Conservation (phyloP, 495 filamentous ascomycete genomes). For the Aspergillus cristatus region DNA sequence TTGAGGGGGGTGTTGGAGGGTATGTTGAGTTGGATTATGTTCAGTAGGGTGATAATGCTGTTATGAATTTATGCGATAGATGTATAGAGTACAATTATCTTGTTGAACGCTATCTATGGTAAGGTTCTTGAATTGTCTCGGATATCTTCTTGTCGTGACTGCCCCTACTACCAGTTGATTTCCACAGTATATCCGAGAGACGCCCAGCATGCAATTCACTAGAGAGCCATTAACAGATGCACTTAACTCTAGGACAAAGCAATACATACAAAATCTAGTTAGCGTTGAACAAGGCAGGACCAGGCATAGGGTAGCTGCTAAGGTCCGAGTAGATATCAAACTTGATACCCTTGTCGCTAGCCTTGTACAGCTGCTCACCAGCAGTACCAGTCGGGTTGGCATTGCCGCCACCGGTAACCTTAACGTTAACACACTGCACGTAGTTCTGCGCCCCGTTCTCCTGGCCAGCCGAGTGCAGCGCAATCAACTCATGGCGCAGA, state of each 20-base stretch:
- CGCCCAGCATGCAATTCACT: no score
- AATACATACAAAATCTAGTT: no score
- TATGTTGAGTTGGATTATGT: slow-evolving; percentile 37
- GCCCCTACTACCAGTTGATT: no score
- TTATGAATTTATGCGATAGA: not conserved
- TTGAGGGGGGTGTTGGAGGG: slow-evolving; percentile 24
- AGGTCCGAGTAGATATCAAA: slow-evolving; percentile 48
- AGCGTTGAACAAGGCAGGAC: slow-evolving; percentile 32
- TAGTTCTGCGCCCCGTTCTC: slow-evolving; percentile 63
- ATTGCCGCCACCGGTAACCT: slow-evolving; percentile 54
- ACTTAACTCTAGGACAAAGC: no score
- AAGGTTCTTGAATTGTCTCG: no score
- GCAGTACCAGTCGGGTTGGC: slow-evolving; percentile 45
- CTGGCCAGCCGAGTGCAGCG: slow-evolving; percentile 51
- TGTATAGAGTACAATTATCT: not conserved
- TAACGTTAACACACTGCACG: slow-evolving; percentile 66
- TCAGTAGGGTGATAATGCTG: slow-evolving; percentile 8
- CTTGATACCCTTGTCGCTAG: slow-evolving; percentile 51
- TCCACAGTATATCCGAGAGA: no score
- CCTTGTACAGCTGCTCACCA: slow-evolving; percentile 50
- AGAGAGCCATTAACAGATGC: no score
- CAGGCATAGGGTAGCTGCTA: slow-evolving; percentile 41
- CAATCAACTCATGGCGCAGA: slow-evolving; percentile 69
- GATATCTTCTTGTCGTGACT: no score
- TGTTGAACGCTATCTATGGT: not conserved